These are phyloP conservation scores for Naganishia kalamii DNA, from an alignment of 768 basidiomycete genomes.

Conservation along the genomic window DNA sequence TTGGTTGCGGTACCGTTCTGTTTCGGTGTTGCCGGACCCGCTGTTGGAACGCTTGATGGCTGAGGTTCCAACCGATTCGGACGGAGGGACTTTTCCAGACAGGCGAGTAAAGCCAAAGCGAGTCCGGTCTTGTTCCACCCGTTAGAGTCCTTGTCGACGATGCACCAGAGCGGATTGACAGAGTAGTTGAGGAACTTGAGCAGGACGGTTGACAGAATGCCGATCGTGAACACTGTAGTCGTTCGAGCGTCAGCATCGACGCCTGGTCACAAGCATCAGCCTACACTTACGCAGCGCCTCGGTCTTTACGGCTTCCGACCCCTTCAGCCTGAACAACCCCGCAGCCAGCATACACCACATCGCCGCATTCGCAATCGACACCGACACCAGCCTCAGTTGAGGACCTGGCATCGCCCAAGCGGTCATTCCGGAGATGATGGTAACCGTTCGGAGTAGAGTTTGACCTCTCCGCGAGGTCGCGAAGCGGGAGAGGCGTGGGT, in stretches of 20 bases:
- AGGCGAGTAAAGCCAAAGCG: slow-evolving; percentile 55
- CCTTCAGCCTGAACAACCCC: slow-evolving; percentile 54
- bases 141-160: slow-evolving; percentile 60
- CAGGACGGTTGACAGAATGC: slow-evolving; percentile 61
- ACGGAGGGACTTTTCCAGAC: slow-evolving; percentile 51
- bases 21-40: no score
- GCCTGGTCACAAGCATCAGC: no score
- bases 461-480: slow-evolving; percentile 53
- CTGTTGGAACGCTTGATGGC: slow-evolving; percentile 3
- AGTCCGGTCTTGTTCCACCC: slow-evolving; percentile 68
- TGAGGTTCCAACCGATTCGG: slow-evolving; percentile 17
- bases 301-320: slow-evolving; percentile 30
- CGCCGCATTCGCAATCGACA: slow-evolving; percentile 55
- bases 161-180: slow-evolving; percentile 82
- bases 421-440: slow-evolving; percentile 51
- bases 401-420: slow-evolving; percentile 53
- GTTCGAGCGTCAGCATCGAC: no score
- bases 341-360: slow-evolving; percentile 54
- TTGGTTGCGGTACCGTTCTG: not conserved
- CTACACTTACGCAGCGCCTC: slow-evolving; percentile 39
- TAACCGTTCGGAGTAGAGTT: slow-evolving; percentile 52
- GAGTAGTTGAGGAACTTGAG: slow-evolving; percentile 72
- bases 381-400: slow-evolving; percentile 52
- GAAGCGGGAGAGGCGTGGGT: slow-evolving; percentile 51
- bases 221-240: slow-evolving; percentile 43